These are phyloP conservation scores for Mucor lusitanicus DNA, from an alignment of 371 early-diverging fungal species.

Conservation along the genomic window DNA sequence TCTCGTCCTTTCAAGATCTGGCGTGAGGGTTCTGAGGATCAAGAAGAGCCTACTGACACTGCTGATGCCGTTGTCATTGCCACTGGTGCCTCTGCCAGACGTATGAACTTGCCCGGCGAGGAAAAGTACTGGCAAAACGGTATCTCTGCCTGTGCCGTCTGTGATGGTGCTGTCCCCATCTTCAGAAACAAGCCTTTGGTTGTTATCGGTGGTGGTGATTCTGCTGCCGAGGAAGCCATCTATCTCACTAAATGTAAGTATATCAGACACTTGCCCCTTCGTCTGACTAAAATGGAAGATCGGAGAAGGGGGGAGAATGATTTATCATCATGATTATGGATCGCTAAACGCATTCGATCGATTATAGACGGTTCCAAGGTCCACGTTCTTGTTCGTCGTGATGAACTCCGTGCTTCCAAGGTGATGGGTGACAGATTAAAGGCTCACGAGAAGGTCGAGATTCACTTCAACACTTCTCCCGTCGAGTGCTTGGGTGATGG, in stretches of 20 bases:
- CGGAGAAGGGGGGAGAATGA: background rate
- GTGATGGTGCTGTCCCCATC: constrained; percentile 98
- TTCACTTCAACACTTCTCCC: constrained; percentile 90
- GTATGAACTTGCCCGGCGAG: constrained; percentile 74
- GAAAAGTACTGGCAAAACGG: constrained; percentile 71
- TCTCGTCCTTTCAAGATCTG: constrained; percentile 89
- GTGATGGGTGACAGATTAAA: constrained; percentile 92
- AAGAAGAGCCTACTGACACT: constrained; percentile 67
- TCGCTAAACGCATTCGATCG: background rate
- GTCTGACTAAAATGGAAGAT: background rate
- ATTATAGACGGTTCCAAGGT: constrained; percentile 15
- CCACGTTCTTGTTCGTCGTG: constrained; percentile 85
- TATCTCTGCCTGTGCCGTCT: constrained; percentile 99
- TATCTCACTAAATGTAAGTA: constrained; percentile 81
- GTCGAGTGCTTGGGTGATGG: constrained; percentile 87
- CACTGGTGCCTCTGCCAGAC: constrained; percentile 98
- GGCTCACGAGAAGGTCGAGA: constrained; percentile 88
- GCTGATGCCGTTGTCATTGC: constrained; percentile 93
- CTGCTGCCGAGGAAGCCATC: constrained; percentile 98
- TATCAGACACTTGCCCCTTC: background rate
- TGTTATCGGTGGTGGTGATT: constrained; percentile 99
- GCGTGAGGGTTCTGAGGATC: constrained; percentile 79
- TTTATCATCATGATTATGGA: background rate
- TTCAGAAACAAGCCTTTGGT: constrained; percentile 92
- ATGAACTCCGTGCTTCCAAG: constrained; percentile 94